Conservation (phyloP, 2,329 filamentous ascomycete species). For the Fusarium sp. region DNA sequence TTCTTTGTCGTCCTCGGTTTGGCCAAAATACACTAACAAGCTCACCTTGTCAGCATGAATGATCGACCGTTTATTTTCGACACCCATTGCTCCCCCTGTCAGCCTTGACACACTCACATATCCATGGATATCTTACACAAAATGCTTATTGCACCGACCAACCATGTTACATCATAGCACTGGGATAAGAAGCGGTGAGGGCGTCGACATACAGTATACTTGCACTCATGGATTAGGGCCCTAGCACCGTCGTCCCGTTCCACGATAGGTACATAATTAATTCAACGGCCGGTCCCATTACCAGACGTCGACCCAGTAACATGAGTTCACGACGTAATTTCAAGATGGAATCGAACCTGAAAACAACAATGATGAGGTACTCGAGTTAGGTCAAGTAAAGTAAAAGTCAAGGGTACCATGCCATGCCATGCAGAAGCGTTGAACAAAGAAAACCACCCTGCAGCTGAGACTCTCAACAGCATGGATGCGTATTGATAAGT, state of each 20-base stretch:
- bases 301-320: slow-evolving; percentile 45
- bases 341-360: slow-evolving; percentile 23
- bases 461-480: slow-evolving; percentile 11
- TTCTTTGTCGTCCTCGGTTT: slow-evolving; percentile 32
- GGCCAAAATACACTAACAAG: slow-evolving; percentile 16
- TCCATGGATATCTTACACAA: slow-evolving; percentile 38
- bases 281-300: slow-evolving; percentile 29
- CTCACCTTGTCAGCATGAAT: slow-evolving; percentile 14
- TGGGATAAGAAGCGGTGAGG: slow-evolving; percentile 45
- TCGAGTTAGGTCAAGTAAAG: not conserved
- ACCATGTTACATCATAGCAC: slow-evolving; percentile 43
- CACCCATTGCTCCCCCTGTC: slow-evolving; percentile 20
- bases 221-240: slow-evolving; percentile 22
- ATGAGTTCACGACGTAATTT: slow-evolving; percentile 11
- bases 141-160: slow-evolving; percentile 37
- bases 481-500: not conserved
- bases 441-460: slow-evolving; percentile 28
- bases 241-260: slow-evolving; percentile 38
- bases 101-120: slow-evolving; percentile 23
- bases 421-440: slow-evolving; percentile 12
- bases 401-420: slow-evolving; percentile 20
- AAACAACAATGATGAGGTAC: slow-evolving; percentile 11
- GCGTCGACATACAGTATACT: slow-evolving; percentile 30
- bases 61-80: slow-evolving; percentile 35
- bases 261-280: slow-evolving; percentile 26